These are phyloP conservation scores for Sporisorium exsertum DNA, from an alignment of 1,284 basidiomycete species.

Conservation along the genomic window DNA sequence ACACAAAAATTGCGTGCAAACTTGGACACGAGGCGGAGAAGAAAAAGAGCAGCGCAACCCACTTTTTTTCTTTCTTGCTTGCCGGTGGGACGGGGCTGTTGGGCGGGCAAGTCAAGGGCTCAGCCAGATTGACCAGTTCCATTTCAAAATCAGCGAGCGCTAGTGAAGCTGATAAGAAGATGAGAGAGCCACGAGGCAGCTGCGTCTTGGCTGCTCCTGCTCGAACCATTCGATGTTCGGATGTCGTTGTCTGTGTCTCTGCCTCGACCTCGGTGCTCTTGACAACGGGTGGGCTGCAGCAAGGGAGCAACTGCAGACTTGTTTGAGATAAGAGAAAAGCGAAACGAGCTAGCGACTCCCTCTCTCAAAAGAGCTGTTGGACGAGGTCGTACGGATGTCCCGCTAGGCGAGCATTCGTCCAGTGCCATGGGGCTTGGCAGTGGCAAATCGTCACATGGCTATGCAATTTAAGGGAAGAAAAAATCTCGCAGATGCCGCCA, in stretches of 20 bases:
- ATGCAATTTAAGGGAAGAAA: not conserved
- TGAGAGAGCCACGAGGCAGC: not conserved
- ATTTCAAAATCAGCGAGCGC: not conserved
- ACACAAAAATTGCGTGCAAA: constrained; percentile 4
- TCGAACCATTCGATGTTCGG: not conserved
- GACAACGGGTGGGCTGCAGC: not conserved
- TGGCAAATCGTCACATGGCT: not conserved
- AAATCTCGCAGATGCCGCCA: not conserved
- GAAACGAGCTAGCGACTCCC: not conserved
- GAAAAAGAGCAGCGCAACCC: not conserved
- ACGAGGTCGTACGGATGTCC: not conserved
- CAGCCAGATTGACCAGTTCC: too few relatives aligned
- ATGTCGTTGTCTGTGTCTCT: too few relatives aligned
- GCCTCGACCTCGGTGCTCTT: too few relatives aligned
- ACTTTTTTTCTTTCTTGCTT: not conserved
- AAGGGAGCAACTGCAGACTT: not conserved
- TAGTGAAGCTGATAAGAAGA: not conserved
- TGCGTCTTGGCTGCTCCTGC: not conserved
- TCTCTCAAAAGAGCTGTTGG: too few relatives aligned
- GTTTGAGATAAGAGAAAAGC: not conserved
- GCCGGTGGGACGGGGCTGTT: too few relatives aligned
- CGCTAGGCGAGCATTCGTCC: not conserved
- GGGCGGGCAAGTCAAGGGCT: too few relatives aligned
- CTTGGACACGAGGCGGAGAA: not conserved
- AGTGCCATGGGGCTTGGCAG: not conserved